Evolutionary conservation across 2,329 filamentous ascomycete genomes (phyloP).

Genomic region (Aspergillus brunneoviolaceus): DNA sequence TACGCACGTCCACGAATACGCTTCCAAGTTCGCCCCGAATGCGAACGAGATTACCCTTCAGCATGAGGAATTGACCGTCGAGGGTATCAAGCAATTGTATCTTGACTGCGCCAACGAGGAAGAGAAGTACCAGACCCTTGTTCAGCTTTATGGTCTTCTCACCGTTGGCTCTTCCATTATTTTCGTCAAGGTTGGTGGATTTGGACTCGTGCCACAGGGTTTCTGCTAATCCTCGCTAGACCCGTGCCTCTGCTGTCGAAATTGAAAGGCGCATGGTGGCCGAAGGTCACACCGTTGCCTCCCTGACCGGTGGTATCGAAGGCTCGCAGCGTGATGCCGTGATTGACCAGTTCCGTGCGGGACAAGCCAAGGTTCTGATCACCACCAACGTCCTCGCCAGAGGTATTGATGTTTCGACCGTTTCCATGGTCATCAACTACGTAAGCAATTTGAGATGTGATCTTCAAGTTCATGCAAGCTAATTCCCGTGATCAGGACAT

Average conservation of each 20-base stretch:
- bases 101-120: slow-evolving; percentile 83
- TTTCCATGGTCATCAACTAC: slow-evolving; percentile 99
- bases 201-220: background rate
- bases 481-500: slow-evolving; percentile 53
- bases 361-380: slow-evolving; percentile 91
- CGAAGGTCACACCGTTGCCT: slow-evolving; percentile 89
- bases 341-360: slow-evolving; percentile 81
- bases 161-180: slow-evolving; percentile 97
- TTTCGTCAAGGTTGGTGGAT: slow-evolving; percentile 74
- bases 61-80: slow-evolving; percentile 89
- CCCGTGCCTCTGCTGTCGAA: slow-evolving; percentile 77
- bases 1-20: slow-evolving; percentile 79
- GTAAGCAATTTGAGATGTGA: slow-evolving; percentile 35
- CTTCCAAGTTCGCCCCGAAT: slow-evolving; percentile 77
- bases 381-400: slow-evolving; percentile 95
- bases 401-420: slow-evolving; percentile 87
- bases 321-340: slow-evolving; percentile 78
- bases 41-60: slow-evolving; percentile 85
- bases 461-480: slow-evolving; percentile 2
- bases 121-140: slow-evolving; percentile 83
- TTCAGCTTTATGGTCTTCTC: slow-evolving; percentile 93
- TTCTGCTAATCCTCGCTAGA: slow-evolving; percentile 52
- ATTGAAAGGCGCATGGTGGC: slow-evolving; percentile 83
- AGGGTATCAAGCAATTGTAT: slow-evolving; percentile 97
- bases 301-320: slow-evolving; percentile 84